Evolutionary conservation across 768 basidiomycete species (phyloP).

Genomic region (Coprinellus micaceus): DNA sequence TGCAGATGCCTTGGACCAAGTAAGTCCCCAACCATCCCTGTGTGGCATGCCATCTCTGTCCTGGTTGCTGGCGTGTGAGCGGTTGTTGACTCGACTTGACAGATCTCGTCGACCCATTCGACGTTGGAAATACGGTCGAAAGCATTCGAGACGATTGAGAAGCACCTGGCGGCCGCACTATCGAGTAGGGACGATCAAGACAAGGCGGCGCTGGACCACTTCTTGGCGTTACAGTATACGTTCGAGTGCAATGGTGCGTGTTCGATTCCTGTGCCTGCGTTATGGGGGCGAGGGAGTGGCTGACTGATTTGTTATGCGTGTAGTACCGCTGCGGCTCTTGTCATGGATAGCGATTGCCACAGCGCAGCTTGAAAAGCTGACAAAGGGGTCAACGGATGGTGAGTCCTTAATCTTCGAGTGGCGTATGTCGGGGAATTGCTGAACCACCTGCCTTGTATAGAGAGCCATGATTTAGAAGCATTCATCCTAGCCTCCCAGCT

Average conservation of each 20-base stretch:
- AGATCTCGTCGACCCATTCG: constrained; percentile 66
- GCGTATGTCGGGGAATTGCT: constrained; percentile 6
- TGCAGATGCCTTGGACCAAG: constrained; percentile 66
- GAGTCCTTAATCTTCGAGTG: constrained; percentile 20
- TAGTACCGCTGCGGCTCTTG: constrained; percentile 68
- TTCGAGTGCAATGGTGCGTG: constrained; percentile 80
- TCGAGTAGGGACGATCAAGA: constrained; percentile 29
- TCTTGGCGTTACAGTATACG: constrained; percentile 67
- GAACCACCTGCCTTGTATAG: constrained; percentile 11
- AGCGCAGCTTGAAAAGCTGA: constrained; percentile 48
- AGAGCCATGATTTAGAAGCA: constrained; percentile 46
- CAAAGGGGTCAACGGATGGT: constrained; percentile 44
- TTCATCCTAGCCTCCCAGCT: constrained; percentile 49
- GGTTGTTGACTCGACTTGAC: constrained; percentile 4
- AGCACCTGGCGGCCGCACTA: constrained; percentile 48
- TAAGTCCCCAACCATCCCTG: constrained; percentile 29
- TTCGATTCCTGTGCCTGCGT: no score
- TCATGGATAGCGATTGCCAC: constrained; percentile 57
- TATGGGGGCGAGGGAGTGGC: no score
- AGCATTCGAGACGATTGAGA: constrained; percentile 56
- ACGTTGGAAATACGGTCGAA: constrained; percentile 47
- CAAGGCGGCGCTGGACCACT: constrained; percentile 45
- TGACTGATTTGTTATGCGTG: no score
- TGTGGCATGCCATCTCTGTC: background rate
- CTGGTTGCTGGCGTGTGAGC: constrained; percentile 1